A percentile compares a stretch with the other conserved stretches of the same genome.
Conservation (phyloP, 208 protist species). For the Strigomonas galati region DNA sequence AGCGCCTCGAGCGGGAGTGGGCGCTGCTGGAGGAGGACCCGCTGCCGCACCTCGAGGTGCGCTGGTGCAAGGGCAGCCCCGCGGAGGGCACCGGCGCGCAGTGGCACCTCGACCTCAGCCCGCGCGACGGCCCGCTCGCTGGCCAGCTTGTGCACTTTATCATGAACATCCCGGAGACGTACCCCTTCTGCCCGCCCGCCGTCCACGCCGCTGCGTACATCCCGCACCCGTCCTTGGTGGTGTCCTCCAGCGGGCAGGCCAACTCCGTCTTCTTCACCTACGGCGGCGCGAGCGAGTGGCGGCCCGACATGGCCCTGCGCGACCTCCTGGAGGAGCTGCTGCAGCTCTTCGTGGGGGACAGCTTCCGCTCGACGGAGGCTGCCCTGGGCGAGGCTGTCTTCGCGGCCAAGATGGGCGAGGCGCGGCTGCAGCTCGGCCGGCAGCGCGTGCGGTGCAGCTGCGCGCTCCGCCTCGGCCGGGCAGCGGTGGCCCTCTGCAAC, state of each 20-base stretch:
- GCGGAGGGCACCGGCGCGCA: not conserved
- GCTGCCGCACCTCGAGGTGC: too few relatives aligned
- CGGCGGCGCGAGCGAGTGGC: conserved; percentile 12
- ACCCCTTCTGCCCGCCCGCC: conserved; percentile 33
- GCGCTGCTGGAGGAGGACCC: too few relatives aligned
- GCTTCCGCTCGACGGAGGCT: conserved; percentile 14
- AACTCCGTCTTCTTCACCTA: conserved; percentile 34
- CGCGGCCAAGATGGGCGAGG: conserved; percentile 14
- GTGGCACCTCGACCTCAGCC: conserved; percentile 38
- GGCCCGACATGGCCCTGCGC: conserved; percentile 15
- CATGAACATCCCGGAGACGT: conserved; percentile 28
- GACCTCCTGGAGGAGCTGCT: conserved; percentile 15
- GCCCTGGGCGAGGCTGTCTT: conserved; percentile 26
- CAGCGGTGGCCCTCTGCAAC: not conserved
- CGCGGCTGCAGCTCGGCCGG: conserved; percentile 11
- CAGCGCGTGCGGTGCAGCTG: conserved; percentile 1
- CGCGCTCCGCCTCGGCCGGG: conserved; percentile 1
- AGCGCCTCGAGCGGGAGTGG: not conserved
- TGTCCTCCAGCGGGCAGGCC: conserved; percentile 21
- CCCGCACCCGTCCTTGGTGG: conserved; percentile 26
- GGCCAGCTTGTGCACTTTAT: conserved; percentile 27
- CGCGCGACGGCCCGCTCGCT: conserved; percentile 33
- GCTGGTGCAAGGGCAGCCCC: too few relatives aligned
- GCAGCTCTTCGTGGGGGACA: conserved; percentile 23
- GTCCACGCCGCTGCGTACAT: conserved; percentile 21